Conservation (phyloP, 345 rosid species). For the Hirschfeldia incana region DNA sequence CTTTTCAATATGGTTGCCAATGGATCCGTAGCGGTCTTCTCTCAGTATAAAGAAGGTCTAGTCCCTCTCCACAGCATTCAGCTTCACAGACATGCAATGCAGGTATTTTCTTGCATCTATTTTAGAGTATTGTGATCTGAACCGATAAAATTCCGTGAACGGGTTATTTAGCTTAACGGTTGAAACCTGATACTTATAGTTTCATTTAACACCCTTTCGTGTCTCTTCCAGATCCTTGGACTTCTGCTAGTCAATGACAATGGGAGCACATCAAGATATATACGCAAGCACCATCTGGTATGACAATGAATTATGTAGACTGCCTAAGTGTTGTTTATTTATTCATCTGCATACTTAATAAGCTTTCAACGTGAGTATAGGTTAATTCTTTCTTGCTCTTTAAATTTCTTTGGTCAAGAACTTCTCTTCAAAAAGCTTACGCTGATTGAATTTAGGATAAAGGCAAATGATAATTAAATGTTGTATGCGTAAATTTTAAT, state of each 20-base stretch:
- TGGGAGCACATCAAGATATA: slow-evolving; percentile 89
- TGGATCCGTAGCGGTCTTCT: slow-evolving; percentile 71
- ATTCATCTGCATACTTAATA: background rate
- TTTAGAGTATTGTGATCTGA: background rate
- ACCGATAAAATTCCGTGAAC: background rate
- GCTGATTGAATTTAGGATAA: background rate
- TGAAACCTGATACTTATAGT: slow-evolving; percentile 18
- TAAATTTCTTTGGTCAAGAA: background rate
- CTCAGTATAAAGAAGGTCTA: slow-evolving; percentile 64
- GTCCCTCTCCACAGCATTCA: slow-evolving; percentile 87
- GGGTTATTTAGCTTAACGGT: background rate
- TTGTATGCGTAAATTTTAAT: background rate
- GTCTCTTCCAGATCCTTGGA: slow-evolving; percentile 66
- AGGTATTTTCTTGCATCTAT: slow-evolving; percentile 48
- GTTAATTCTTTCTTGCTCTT: slow-evolving; percentile 7
- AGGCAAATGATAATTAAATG: slow-evolving; percentile 4
- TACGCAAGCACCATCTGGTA: slow-evolving; percentile 92
- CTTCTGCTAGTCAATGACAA: slow-evolving; percentile 91
- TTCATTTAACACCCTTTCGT: slow-evolving; percentile 20
- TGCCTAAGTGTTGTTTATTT: background rate
- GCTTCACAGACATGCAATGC: slow-evolving; percentile 99
- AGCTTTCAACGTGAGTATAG: background rate
- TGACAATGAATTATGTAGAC: slow-evolving; percentile 13
- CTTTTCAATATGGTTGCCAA: slow-evolving; percentile 91
- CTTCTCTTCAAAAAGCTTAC: background rate